Percentiles rank a stretch among this genome's conserved stretches.
Evolutionary conservation across 2,329 filamentous ascomycete genomes (phyloP).

Genomic region (Diaporthe destruens): DNA sequence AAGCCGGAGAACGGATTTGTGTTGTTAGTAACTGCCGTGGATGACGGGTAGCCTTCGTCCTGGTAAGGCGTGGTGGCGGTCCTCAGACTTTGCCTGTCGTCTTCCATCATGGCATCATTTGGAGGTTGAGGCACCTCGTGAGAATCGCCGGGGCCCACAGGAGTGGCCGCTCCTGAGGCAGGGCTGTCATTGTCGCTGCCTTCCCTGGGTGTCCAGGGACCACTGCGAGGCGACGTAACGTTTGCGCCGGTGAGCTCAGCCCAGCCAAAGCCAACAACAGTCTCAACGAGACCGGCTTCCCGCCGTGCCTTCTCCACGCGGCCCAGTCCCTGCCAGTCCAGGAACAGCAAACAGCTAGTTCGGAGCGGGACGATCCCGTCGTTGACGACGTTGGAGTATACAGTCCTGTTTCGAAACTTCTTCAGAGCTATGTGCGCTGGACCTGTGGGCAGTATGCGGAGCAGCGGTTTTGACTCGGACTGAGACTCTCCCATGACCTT

Average conservation of each 20-base stretch:
- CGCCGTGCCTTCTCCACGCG: constrained; percentile 94
- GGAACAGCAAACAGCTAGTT: constrained; percentile 94
- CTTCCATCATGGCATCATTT: constrained; percentile 74
- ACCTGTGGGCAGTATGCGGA: constrained; percentile 90
- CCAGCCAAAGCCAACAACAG: constrained; percentile 94
- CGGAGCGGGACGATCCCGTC: constrained; percentile 95
- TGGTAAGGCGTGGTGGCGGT: constrained; percentile 55
- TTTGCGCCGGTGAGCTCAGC: constrained; percentile 87
- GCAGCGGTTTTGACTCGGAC: constrained; percentile 86
- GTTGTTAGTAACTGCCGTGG: constrained; percentile 53
- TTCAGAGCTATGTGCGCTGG: constrained; percentile 89
- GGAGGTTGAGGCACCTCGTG: constrained; percentile 78
- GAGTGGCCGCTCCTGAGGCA: constrained; percentile 51
- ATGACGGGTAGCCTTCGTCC: constrained; percentile 47
- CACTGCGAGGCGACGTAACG: constrained; percentile 60
- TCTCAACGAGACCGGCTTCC: constrained; percentile 92
- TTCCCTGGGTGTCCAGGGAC: constrained; percentile 57
- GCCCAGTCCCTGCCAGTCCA: constrained; percentile 95
- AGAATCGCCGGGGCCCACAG: constrained; percentile 53
- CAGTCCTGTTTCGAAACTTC: constrained; percentile 89
- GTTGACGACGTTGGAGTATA: constrained; percentile 98
- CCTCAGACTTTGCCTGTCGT: constrained; percentile 71
- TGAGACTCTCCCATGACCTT: constrained; percentile 71
- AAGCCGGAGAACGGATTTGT: constrained; percentile 70
- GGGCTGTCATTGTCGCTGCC: constrained; percentile 43